Evolutionary conservation across 2,329 filamentous ascomycete species (phyloP), one percentile per base, ranked within the genome.

Genomic region (Colletotrichum lupini): DNA sequence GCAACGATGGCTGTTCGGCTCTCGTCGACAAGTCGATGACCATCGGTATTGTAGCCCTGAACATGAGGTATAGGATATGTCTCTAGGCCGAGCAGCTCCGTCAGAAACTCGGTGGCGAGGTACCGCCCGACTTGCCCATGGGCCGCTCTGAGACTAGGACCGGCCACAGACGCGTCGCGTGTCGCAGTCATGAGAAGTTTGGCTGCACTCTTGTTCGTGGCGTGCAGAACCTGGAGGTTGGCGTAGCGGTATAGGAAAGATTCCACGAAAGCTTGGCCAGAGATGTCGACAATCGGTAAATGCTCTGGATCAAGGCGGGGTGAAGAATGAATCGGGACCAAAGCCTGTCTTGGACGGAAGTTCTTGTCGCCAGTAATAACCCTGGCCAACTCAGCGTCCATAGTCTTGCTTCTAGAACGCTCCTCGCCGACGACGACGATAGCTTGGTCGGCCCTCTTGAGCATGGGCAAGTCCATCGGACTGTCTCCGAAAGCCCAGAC

Each of bases 401-500:
- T 92, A 1, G 80, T 83, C 49, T 82, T 85, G 78, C 88, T 92
- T 64, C 89, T 83, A 0, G 61, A 78, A 0, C 74, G 5, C 74
- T 86, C 78, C 0, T 87, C 79, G 1, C 89, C 88, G 3, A 90
- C 88, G 0, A 92, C 85, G 4, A 93, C 83, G 49, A 91, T 77
- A 0, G 89, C 87, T 68, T 86, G 72, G 75, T 92, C 79, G 0
- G 91, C 90, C 42, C 80, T 75, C 2, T 74, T 75, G 14, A 92
- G 75, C 91, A 93, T 93, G 0, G 81, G 79, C 22, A 92, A 52
- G 75, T 92, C 91, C 7, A 91, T 73, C 0, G 83, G 83, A 75
- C 90, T 90, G 75, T 92, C 90, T n/a, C 90, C 90, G 75, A 92
- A 90, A 0, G 88, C 90, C 78, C 82, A 86, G 22, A 91, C 86